Evolutionary conservation across 495 filamentous ascomycete species (phyloP).

Genomic region (Hypoxylon fuscum): DNA sequence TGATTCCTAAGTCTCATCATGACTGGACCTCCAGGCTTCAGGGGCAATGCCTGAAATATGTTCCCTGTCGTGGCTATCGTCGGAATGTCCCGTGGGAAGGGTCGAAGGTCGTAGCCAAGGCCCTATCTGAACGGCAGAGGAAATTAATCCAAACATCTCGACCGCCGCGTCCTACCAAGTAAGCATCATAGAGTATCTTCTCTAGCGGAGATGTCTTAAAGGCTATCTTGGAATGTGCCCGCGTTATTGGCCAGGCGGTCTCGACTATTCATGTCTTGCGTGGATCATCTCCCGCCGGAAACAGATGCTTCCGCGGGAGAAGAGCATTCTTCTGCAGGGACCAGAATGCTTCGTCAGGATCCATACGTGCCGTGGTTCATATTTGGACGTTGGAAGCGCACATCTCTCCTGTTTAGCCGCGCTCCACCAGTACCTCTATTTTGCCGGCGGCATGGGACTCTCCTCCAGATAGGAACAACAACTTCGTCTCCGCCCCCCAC

Average conservation of each 20-base stretch:
- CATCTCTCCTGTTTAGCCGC: slow-evolving; percentile 26
- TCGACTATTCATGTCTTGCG: slow-evolving; percentile 21
- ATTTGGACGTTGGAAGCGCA: slow-evolving; percentile 21
- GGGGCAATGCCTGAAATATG: slow-evolving; percentile 5
- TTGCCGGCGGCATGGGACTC: slow-evolving; percentile 38
- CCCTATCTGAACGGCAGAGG: slow-evolving; percentile 4
- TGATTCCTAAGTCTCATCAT: background rate
- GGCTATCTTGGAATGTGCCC: slow-evolving; percentile 23
- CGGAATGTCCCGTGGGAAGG: background rate
- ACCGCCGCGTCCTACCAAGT: slow-evolving; percentile 14
- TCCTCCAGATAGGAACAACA: slow-evolving; percentile 2
- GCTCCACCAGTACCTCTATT: slow-evolving; percentile 28
- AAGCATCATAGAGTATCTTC: slow-evolving; percentile 21
- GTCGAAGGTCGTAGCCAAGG: slow-evolving; percentile 7
- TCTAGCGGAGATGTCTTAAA: background rate
- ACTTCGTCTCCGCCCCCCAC: slow-evolving; percentile 14
- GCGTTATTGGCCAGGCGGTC: slow-evolving; percentile 12
- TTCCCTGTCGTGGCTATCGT: slow-evolving; percentile 19
- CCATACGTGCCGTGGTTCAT: slow-evolving; percentile 18
- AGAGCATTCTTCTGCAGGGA: slow-evolving; percentile 29
- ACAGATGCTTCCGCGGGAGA: slow-evolving; percentile 31
- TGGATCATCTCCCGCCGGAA: slow-evolving; percentile 35
- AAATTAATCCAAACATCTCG: background rate
- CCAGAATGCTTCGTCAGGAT: slow-evolving; percentile 7
- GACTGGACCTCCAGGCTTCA: background rate